Base-by-base conservation (phyloP, 305 asterid species). In the Fraxinus xanthoxyloides region DNA sequence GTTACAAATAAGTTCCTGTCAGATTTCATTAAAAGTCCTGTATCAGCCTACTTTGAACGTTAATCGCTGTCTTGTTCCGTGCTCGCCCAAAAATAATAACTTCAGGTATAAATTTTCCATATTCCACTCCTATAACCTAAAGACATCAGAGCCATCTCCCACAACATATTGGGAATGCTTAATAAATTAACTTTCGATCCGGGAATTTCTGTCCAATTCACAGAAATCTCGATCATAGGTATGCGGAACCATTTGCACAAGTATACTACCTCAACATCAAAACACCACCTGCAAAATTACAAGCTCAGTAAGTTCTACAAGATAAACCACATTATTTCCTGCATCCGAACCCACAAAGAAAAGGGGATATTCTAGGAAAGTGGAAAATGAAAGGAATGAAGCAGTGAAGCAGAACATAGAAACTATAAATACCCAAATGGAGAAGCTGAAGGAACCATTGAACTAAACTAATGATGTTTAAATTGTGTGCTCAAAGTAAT, bases 111-210 rank as follows among this genome's bases (percentile, higher is more conserved):
- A 82, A 94, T 86, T 82, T 92, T 90, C 99, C 99, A 96, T 72
- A 94, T 84, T 75, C 98, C 98, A 72, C 90, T 88, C 86, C 98
- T 90, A 81, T 94, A 94, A 43, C 98, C 99, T 76, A 93, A 78
- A 24, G 98, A 92, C 98, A 94, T 92, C 82, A 96, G 90, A 35
- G 95, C 98, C 89, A 96, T 73, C 88, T 96, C 99, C 99, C 99
- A 94, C 85, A 96, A 79, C 98, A 96, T 96, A 85, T 93, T 91
- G 7, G 98, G 99, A 86, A 96, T 93, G 89, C 98, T 96, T 23
- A 92, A 78, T 74, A 93, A 75, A 82, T 91, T 96, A 43, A 96
- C 98, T 91, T 94, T 96, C 0, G 99, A 94, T 83, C 99, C 98
- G 0, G 98, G 99, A 63, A 96, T 94, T 88, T 96, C 99, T 12